These are phyloP conservation scores for Citrus unshiu DNA, from an alignment of 345 rosid species.

Conservation along the genomic window DNA sequence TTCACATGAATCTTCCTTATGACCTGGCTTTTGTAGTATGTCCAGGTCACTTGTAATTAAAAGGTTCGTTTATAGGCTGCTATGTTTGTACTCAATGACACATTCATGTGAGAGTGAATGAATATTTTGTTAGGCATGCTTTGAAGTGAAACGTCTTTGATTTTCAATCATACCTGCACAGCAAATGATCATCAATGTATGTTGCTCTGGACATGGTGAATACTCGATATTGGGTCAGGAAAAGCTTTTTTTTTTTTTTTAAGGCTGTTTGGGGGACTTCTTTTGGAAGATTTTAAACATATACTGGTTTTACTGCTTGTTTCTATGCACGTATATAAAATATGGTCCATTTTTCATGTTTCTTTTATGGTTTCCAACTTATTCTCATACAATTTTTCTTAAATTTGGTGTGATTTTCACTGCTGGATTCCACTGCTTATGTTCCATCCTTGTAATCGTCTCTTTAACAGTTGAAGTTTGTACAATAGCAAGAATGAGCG, in stretches of 20 bases:
- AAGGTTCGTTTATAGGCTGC: slow-evolving; percentile 26
- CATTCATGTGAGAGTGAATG: slow-evolving; percentile 23
- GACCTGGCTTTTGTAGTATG: slow-evolving; percentile 32
- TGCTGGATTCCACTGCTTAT: not conserved
- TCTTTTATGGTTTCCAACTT: not conserved
- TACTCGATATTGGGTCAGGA: not conserved
- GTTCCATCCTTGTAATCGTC: not conserved
- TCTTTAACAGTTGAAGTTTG: not conserved
- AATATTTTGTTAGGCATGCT: slow-evolving; percentile 23
- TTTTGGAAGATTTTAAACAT: not conserved
- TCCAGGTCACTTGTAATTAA: slow-evolving; percentile 42
- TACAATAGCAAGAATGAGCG: not conserved
- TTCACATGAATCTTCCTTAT: slow-evolving; percentile 39
- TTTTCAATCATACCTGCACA: not conserved
- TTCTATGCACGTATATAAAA: not conserved
- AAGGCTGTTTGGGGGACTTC: slow-evolving; percentile 1
- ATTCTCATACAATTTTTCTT: not conserved
- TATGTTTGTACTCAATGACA: slow-evolving; percentile 20
- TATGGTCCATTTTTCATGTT: no score
- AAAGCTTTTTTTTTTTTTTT: not conserved
- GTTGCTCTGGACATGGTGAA: not conserved
- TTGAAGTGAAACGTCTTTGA: not conserved
- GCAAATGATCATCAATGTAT: not conserved
- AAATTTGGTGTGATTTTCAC: not conserved
- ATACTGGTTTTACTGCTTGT: not conserved